Conservation (phyloP, 352 stramenopile species). For the Phytophthora citrophthora region DNA sequence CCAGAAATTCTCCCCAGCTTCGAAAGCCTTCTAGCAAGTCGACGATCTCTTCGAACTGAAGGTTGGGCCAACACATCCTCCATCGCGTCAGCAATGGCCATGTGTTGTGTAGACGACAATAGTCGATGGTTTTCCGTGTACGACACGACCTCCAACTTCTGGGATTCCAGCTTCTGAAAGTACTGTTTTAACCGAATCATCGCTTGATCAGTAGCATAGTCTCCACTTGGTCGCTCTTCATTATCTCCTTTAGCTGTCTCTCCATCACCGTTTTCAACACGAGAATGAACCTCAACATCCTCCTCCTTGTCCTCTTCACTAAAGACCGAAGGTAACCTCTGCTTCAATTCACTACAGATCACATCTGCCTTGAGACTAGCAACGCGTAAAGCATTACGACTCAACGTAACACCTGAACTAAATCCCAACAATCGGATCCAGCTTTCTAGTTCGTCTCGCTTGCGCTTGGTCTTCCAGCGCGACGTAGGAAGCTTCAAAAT, state of each 20-base stretch:
- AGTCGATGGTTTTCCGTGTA: slow-evolving; percentile 63
- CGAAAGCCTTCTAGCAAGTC: slow-evolving; percentile 63
- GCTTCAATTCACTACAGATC: slow-evolving; percentile 57
- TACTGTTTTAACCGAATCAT: slow-evolving; percentile 59
- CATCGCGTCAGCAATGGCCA: slow-evolving; percentile 78
- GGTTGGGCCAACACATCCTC: slow-evolving; percentile 70
- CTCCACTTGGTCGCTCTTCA: slow-evolving; percentile 17
- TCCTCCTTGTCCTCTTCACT: slow-evolving; percentile 7
- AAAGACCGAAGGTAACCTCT: slow-evolving; percentile 26
- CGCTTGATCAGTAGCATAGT: slow-evolving; percentile 30
- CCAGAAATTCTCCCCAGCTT: slow-evolving; percentile 63
- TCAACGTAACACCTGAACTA: slow-evolving; percentile 34
- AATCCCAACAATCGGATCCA: slow-evolving; percentile 72
- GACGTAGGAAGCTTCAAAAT: slow-evolving; percentile 54
- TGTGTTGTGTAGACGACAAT: slow-evolving; percentile 67
- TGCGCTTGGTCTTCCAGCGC: slow-evolving; percentile 31
- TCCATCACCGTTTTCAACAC: not conserved
- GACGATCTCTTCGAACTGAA: slow-evolving; percentile 66
- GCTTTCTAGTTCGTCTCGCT: slow-evolving; percentile 30
- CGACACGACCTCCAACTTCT: slow-evolving; percentile 71
- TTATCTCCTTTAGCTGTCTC: slow-evolving; percentile 1
- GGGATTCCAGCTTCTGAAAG: slow-evolving; percentile 55
- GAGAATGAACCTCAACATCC: not conserved
- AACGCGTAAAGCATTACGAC: slow-evolving; percentile 51
- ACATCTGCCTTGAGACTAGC: slow-evolving; percentile 67